phyloP scores from a whole-genome alignment of 441 rosid species.

The Breynia disticha region DNA sequence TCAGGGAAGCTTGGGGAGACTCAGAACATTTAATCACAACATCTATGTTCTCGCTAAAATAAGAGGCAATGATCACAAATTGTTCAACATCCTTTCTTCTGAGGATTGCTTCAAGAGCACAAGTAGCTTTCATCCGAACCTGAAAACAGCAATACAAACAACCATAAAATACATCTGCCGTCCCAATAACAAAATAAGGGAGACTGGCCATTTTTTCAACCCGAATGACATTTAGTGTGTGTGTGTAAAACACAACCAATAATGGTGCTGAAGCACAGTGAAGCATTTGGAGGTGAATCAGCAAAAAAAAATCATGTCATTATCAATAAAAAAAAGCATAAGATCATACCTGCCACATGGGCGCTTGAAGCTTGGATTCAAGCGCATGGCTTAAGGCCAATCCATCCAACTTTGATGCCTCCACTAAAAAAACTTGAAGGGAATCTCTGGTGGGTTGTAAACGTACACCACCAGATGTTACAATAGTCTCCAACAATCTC shows the following conservation, averaged over 20 bases:
- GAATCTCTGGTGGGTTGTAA: slow-evolving; percentile 95
- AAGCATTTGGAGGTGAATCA: neutral
- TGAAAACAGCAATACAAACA: slow-evolving; percentile 20
- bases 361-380: slow-evolving; percentile 77
- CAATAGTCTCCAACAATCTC: slow-evolving; percentile 82
- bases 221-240: no score
- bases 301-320: slow-evolving; percentile 6
- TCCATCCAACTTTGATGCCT: slow-evolving; percentile 78
- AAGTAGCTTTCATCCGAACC: slow-evolving; percentile 92
- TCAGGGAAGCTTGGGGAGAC: slow-evolving; percentile 85
- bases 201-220: no score
- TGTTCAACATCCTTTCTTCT: slow-evolving; percentile 68
- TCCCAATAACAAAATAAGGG: no score
- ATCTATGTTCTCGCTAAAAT: slow-evolving; percentile 66
- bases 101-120: slow-evolving; percentile 80
- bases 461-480: slow-evolving; percentile 91
- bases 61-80: slow-evolving; percentile 53
- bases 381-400: slow-evolving; percentile 68
- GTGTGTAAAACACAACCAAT: no score
- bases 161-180: no score
- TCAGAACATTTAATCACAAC: slow-evolving; percentile 55
- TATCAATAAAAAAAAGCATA: slow-evolving; percentile 7
- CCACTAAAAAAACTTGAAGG: slow-evolving; percentile 64
- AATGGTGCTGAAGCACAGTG: no score
- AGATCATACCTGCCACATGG: slow-evolving; percentile 79